phyloP scores from a whole-genome alignment of 106 monocot genomes.

The Acanthochlamys bracteata region DNA sequence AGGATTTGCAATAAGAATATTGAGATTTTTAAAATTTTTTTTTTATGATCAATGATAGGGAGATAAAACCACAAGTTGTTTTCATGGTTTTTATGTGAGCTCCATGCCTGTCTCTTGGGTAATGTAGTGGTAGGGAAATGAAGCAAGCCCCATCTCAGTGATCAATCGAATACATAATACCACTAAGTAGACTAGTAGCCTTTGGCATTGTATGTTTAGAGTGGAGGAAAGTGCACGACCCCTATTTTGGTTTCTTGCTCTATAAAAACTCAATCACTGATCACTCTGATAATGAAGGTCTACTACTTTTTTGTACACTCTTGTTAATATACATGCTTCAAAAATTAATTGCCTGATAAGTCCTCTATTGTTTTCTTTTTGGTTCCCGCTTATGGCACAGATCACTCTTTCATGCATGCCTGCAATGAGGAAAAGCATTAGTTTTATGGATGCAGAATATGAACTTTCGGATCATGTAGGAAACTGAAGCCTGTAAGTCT shows the following conservation, averaged over 20 bases:
- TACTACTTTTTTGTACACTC: not conserved
- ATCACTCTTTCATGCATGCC: slow-evolving; percentile 7
- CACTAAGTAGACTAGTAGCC: slow-evolving; percentile 17
- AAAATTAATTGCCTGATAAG: slow-evolving; percentile 44
- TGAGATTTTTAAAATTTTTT: slow-evolving; percentile 12
- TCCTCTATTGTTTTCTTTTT: slow-evolving; percentile 39
- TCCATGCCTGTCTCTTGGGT: slow-evolving; percentile 2
- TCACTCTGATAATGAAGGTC: slow-evolving; percentile 26
- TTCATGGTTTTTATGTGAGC: not conserved
- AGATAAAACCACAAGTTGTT: slow-evolving; percentile 18
- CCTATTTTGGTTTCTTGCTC: slow-evolving; percentile 22
- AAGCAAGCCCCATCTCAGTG: slow-evolving; percentile 17
- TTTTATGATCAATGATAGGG: slow-evolving; percentile 46
- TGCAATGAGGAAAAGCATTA: slow-evolving; percentile 15
- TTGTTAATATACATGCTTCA: slow-evolving; percentile 7
- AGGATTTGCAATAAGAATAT: not conserved
- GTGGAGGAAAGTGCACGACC: slow-evolving; percentile 14
- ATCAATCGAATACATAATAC: slow-evolving; percentile 26
- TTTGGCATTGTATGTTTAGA: slow-evolving; percentile 26
- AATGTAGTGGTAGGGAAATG: not conserved
- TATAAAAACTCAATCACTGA: slow-evolving; percentile 48
- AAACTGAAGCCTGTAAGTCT: not conserved
- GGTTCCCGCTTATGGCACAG: slow-evolving; percentile 20
- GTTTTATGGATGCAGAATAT: slow-evolving; percentile 9
- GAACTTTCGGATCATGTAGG: not conserved